Base-by-base conservation (phyloP, 139 green algal genomes). In the Deuterostichococcus epilithicus region DNA sequence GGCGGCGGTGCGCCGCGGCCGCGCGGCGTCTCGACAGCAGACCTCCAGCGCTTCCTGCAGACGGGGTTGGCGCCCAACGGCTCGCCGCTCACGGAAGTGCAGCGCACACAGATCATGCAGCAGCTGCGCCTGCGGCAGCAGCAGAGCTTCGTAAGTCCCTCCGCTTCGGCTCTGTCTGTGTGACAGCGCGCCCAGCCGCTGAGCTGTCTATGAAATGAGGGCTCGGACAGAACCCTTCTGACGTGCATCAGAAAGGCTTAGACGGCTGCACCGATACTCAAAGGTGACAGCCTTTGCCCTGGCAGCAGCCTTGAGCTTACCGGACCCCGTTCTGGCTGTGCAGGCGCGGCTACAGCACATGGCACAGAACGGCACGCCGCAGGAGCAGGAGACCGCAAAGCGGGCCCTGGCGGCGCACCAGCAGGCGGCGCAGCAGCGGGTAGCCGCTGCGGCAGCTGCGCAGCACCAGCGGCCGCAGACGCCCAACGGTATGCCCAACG, bases 291-390 rank as follows among this genome's bases (percentile, higher is more conserved):
- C 78, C 1, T 25, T 69, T 60, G 78, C 83, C 39, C 74, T 86
- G 60, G 47, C 35, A 20, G 68, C 58, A 36, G 32, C 73, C 18
- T 67, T 84, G 67, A 76, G 80, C 45, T n/a, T n/a, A n/a, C n/a
- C n/a, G n/a, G n/a, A n/a, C n/a, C n/a, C n/a, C n/a, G n/a, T 63
- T n/a, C 5, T 39, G 68, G 25, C 75, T 81, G 33, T 77, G 45
- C 81, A 84, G 74, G 63, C 63, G 1, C 63, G 70, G 79, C 70
- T 74, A 70, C 79, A 80, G 37, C 73, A 80, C 59, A 35, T 68
- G 47, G 5, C n/a, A 60, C 59, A 79, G 70, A 72, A 81, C 72
- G 74, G 68, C 47, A 45, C 63, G 32, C 75, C 73, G 70, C 15
- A 37, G 66, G 20, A 44, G 66, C 66, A 76, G 70, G 39, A 38